Base-by-base conservation (phyloP, 345 rosid genomes). In the Camelina hispida region DNA sequence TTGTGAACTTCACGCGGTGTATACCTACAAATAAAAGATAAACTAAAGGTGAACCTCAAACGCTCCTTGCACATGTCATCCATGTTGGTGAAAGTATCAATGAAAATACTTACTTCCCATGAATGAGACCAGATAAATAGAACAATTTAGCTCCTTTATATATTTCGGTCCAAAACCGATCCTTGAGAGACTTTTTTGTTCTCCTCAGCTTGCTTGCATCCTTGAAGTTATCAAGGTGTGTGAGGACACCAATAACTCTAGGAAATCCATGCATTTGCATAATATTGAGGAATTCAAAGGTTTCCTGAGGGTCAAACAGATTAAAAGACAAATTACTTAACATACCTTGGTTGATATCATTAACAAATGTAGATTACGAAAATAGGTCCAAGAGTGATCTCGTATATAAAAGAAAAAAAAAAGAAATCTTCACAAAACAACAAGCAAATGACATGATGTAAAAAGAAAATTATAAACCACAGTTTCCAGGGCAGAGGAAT, bases 91-190 rank as follows among this genome's bases (percentile, higher is more conserved):
- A 79, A 20, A 46, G 7, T 54, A 79, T 35, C 20, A 28, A 30
- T 20, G 9, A 17, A 65, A 47, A 74, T 72, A 78, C 97, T 92
- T 80, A 94, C 98, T 81, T 91, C 64, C 90, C 98, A 81, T 89
- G 87, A 56, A 86, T 80, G 52, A 91, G 91, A 67, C 98, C 98
- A 69, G 97, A 94, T 73, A 91, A 83, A 84, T 88, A 89, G 63
- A 94, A 94, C 68, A 95, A 76, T 78, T 95, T 95, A 43, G 99
- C 97, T 54, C 99, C 99, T 65, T 76, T 80, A 75, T 84, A 87
- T 66, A 86, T 92, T 84, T 95, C 99, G 5, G 97, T 89, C 99
- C 97, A 90, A 78, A 92, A 95, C 53, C 97, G 99, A 77, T 91
- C 93, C 85, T 92, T 95, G 53, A 92, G 99, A 52, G 87, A 87